A percentile compares a stretch with the other conserved stretches of the same genome.
Evolutionary conservation across 495 filamentous ascomycete genomes (phyloP).

Genomic region (Penicillium daleae): DNA sequence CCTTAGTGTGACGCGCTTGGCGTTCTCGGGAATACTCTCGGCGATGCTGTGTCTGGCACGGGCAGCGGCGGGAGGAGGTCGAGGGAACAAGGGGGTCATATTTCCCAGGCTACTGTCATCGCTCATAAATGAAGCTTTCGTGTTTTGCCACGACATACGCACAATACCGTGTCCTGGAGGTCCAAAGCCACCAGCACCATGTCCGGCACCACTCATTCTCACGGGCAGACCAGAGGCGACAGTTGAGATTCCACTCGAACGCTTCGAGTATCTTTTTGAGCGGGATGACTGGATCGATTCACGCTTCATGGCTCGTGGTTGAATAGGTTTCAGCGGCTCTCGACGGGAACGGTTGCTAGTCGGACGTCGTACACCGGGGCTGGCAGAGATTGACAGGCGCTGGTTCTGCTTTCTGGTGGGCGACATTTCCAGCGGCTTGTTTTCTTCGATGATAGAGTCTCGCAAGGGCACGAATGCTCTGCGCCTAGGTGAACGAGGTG

Average conservation of each 20-base stretch:
- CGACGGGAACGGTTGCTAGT: slow-evolving; percentile 39
- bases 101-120: slow-evolving; percentile 45
- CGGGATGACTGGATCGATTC: slow-evolving; percentile 46
- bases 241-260: slow-evolving; percentile 49
- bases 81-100: slow-evolving; percentile 45
- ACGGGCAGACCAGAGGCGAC: slow-evolving; percentile 44
- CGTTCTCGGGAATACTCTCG: slow-evolving; percentile 36
- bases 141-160: slow-evolving; percentile 54
- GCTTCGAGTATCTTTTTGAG: slow-evolving; percentile 47
- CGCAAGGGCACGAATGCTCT: slow-evolving; percentile 35
- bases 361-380: slow-evolving; percentile 37
- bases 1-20: slow-evolving; percentile 40
- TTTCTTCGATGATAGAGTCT: slow-evolving; percentile 30
- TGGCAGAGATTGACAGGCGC: slow-evolving; percentile 38
- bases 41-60: slow-evolving; percentile 36
- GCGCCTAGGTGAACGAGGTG: slow-evolving; percentile 37
- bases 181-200: slow-evolving; percentile 54
- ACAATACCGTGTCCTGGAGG: slow-evolving; percentile 50
- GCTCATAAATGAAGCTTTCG: slow-evolving; percentile 40
- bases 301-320: slow-evolving; percentile 47
- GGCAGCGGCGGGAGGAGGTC: slow-evolving; percentile 39
- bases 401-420: slow-evolving; percentile 34
- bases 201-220: slow-evolving; percentile 50
- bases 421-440: slow-evolving; percentile 26
- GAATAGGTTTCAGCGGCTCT: slow-evolving; percentile 45